Conservation (phyloP, 169 alveolate genomes). For the Cyclospora cayetanensis region DNA sequence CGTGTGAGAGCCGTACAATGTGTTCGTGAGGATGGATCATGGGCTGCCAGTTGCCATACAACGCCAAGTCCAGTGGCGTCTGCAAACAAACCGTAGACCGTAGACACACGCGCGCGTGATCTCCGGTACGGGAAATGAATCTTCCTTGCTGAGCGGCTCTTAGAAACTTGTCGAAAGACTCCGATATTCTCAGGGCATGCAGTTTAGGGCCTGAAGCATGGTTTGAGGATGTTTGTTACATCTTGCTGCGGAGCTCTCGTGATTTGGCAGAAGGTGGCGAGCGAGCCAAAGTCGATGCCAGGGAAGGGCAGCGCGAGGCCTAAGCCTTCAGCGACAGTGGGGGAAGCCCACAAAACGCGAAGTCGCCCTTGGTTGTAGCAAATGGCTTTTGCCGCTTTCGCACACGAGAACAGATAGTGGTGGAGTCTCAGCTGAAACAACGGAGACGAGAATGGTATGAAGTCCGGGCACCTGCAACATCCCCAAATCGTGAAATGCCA, state of each 20-base stretch:
- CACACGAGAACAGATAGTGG: background rate
- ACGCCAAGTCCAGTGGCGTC: constrained; percentile 30
- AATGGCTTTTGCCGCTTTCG: background rate
- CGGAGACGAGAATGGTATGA: background rate
- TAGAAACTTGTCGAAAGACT: too few relatives aligned
- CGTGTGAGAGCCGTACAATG: too few relatives aligned
- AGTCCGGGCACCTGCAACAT: constrained; percentile 7
- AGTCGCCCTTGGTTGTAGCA: background rate
- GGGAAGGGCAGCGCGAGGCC: background rate
- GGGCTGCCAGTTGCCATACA: constrained; percentile 33
- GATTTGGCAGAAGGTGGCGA: constrained; percentile 27
- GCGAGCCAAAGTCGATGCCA: background rate
- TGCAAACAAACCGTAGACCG: background rate
- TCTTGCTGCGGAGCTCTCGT: background rate
- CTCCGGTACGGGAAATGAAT: too few relatives aligned
- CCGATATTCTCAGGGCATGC: too few relatives aligned
- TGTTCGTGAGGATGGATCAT: constrained; percentile 5
- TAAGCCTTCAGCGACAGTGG: constrained; percentile 12
- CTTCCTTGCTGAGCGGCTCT: too few relatives aligned
- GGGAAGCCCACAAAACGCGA: constrained; percentile 24
- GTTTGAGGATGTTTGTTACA: too few relatives aligned
- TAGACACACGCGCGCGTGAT: too few relatives aligned
- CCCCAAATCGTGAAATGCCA: background rate
- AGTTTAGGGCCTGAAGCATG: too few relatives aligned
- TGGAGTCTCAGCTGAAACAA: background rate